Conservation (phyloP, 441 rosid species). For the Erodium trifolium region DNA sequence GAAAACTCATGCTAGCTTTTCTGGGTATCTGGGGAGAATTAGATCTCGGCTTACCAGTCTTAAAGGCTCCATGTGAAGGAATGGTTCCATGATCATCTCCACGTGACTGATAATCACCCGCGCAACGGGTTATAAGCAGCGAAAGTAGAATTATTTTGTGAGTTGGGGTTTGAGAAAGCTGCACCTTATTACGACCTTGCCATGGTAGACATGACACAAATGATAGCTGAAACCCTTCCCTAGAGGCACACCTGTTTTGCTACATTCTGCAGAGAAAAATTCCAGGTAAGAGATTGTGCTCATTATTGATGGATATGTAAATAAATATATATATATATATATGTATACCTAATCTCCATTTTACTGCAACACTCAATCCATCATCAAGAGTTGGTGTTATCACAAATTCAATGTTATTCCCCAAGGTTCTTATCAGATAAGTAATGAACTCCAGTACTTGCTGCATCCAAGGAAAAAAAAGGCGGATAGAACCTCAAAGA, state of each 20-base stretch:
- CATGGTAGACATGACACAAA: conserved; percentile 55
- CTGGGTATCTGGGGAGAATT: neutral
- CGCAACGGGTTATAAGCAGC: neutral
- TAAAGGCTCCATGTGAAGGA: conserved; percentile 42
- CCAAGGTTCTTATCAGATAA: conserved; percentile 38
- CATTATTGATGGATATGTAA: neutral
- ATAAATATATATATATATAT: neutral
- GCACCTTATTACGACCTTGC: conserved; percentile 54
- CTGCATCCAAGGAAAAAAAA: conserved; percentile 27
- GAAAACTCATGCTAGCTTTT: neutral
- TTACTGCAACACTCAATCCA: conserved; percentile 56
- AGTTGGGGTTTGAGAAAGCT: neutral
- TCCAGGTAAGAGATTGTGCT: neutral
- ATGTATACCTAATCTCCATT: conserved; percentile 56
- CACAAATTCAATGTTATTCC: conserved; percentile 43
- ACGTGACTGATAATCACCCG: conserved; percentile 39
- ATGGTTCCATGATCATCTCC: conserved; percentile 74
- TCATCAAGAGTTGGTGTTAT: conserved; percentile 46
- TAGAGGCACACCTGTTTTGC: conserved; percentile 37
- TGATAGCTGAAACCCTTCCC: conserved; percentile 72
- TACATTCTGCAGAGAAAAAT: conserved; percentile 49
- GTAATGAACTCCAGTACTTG: conserved; percentile 60
- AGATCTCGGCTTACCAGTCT: conserved; percentile 36
- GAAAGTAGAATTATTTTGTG: neutral
- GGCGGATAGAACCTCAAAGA: neutral